Evolutionary conservation across 495 filamentous ascomycete species (phyloP), one percentile per base, ranked within the genome.

Genomic region (Polyplosphaeria fusca): DNA sequence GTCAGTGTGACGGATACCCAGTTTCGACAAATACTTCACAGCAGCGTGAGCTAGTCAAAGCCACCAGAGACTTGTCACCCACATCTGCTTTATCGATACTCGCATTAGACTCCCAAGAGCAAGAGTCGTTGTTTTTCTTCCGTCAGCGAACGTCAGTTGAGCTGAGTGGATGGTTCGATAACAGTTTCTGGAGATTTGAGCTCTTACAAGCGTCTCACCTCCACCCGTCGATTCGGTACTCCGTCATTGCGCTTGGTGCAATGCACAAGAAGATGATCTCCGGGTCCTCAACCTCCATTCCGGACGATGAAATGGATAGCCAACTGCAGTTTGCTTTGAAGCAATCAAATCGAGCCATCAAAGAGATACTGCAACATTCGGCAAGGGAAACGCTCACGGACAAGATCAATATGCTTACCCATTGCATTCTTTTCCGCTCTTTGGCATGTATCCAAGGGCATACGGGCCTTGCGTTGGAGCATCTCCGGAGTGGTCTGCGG

Each of bases 221-320:
- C 23, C 63, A 72, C 39, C 70, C 74, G 16, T 63, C 73, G 1
- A 67, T 77, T 23, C 70, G 72, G 12, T 73, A 74, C 64, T 71
- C 73, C 18, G 63, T 76, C 1, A 68, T 74, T 45, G 69, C 74
- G 0, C 65, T 78, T 7, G 73, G 68, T 37, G 67, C 64, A 24
- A 54, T 67, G 20, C 70, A 72, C 43, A 61, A 64, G 20, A 60
- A 55, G 26, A 37, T 55, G 25, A 52, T 55, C 22, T 32, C 18
- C 18, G 49, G 61, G 4, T 12, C 26, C 7, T 16, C 25, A 12
- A 27, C 61, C 12, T 55, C 60, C 3, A 45, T 64, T 0, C 55
- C 55, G 18, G 61, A 64, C 22, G 61, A 64, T 37, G 38, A 27
- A 12, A 55, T 50, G 2, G 55, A 64, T 23, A 45, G 28, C 13